Evolutionary conservation across 225 moss, liverwort and hornwort genomes (phyloP), one percentile per base, ranked within the genome.

Genomic region (Bryum argenteum): DNA sequence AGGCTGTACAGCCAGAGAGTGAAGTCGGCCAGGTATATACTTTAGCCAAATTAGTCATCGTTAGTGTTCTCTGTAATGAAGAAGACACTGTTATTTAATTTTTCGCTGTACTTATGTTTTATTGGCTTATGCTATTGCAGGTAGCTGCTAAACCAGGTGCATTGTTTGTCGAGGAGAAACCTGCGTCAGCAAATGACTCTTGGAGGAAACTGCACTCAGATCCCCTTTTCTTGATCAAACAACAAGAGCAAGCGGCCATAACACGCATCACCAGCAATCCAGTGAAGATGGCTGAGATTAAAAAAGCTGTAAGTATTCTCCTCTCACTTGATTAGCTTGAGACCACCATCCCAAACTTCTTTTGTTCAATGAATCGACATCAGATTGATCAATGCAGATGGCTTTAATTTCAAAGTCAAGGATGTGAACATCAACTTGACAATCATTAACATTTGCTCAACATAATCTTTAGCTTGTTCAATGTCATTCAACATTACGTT

Each of bases 161-260:
- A 14, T 85, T 98, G 20, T 98, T 98, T 79, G 82, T 81, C 7
- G 93, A 90, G 58, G 82, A 85, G 23, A 91, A 87, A 54, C 80
- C 86, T 10, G 78, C 72, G 9, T 98, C 98, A 15, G 94, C 94
- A n/a, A 98, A 94, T 58, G 98, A 98, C 72, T 83, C 90, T 48
- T 98, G 98, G 98, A 91, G 94, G 78, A 98, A 98, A 77, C 87
- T 98, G 70, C 98, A 98, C 72, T 89, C 90, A 26, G 98, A 98
- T 71, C 98, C 98, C 9, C 71, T 98, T 65, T 89, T 88, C 55
- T 75, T 93, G 54, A 98, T 98, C 67, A 92, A 88, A 39, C 91
- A 94, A 81, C 98, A 93, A 77, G 98, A 98, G 78, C 87, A 89
- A 71, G 98, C 90, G 52, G 98, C 94, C 16, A 82, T 92, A 63